Evolutionary conservation across 2,329 filamentous ascomycete species (phyloP).

Genomic region (Diaporthe ilicicola): DNA sequence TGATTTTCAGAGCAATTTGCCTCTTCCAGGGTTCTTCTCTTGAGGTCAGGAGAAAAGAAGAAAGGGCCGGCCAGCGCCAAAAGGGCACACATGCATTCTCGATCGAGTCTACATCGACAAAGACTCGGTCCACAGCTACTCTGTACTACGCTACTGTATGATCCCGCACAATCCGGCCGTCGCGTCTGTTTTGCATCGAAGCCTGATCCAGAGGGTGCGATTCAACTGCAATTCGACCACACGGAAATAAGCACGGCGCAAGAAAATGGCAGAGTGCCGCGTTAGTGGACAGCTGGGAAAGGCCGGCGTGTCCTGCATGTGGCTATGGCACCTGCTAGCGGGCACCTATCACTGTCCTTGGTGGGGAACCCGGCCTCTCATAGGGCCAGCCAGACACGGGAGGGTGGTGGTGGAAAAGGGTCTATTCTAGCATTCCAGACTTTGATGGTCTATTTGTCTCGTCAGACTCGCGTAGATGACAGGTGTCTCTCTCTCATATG

Average conservation of each 20-base stretch:
- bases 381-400: conserved; percentile 23
- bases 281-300: conserved; percentile 10
- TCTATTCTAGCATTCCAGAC: conserved; percentile 4
- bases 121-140: no score
- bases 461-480: background rate
- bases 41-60: background rate
- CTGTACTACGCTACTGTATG: background rate
- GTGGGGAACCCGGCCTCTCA: conserved; percentile 21
- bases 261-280: background rate
- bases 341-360: conserved; percentile 23
- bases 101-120: background rate
- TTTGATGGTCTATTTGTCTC: no score
- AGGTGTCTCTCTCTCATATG: background rate
- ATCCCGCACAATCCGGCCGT: conserved; percentile 15
- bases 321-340: conserved; percentile 21
- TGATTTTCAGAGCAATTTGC: background rate
- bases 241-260: conserved; percentile 16
- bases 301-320: conserved; percentile 14
- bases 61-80: background rate
- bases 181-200: conserved; percentile 12
- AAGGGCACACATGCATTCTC: background rate
- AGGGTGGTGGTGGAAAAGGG: background rate
- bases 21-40: background rate
- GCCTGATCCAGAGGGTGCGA: background rate
- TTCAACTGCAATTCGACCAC: conserved; percentile 16